A percentile compares a stretch with the other conserved stretches of the same genome.
Evolutionary conservation across 352 stramenopile species (phyloP).

Genomic region (Pythium sp.): DNA sequence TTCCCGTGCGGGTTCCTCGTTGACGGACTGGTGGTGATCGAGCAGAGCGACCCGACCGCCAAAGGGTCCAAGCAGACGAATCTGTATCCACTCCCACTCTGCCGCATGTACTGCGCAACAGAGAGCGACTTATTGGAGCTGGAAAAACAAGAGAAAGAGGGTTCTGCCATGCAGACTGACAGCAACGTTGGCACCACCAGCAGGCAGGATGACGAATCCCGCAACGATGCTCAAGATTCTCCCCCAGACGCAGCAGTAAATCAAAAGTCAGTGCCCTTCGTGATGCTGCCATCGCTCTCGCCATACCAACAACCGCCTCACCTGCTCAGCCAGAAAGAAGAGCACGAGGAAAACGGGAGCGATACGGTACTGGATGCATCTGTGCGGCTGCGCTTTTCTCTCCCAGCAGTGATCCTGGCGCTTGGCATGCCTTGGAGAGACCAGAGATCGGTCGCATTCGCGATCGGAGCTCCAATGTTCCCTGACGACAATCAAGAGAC

Average conservation of each 20-base stretch:
- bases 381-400: slow-evolving; percentile 8
- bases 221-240: not conserved
- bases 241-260: not conserved
- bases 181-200: not conserved
- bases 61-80: slow-evolving; percentile 2
- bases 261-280: slow-evolving; percentile 5
- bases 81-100: slow-evolving; percentile 12
- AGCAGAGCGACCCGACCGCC: slow-evolving; percentile 8
- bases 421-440: slow-evolving; percentile 15
- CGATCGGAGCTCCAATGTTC: slow-evolving; percentile 28
- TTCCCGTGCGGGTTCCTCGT: slow-evolving; percentile 12
- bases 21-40: slow-evolving; percentile 18
- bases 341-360: not conserved
- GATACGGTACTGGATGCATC: not conserved
- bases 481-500: slow-evolving; percentile 17
- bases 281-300: slow-evolving; percentile 19
- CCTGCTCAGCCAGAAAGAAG: not conserved
- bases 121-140: slow-evolving; percentile 2
- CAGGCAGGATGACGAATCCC: not conserved
- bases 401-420: slow-evolving; percentile 16
- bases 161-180: not conserved
- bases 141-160: not conserved
- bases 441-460: slow-evolving; percentile 13
- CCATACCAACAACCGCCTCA: slow-evolving; percentile 11
- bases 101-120: slow-evolving; percentile 11